These are phyloP conservation scores for Schizosaccharomyces osmophilus DNA, from an alignment of 805 yeast genomes.

Conservation along the genomic window DNA sequence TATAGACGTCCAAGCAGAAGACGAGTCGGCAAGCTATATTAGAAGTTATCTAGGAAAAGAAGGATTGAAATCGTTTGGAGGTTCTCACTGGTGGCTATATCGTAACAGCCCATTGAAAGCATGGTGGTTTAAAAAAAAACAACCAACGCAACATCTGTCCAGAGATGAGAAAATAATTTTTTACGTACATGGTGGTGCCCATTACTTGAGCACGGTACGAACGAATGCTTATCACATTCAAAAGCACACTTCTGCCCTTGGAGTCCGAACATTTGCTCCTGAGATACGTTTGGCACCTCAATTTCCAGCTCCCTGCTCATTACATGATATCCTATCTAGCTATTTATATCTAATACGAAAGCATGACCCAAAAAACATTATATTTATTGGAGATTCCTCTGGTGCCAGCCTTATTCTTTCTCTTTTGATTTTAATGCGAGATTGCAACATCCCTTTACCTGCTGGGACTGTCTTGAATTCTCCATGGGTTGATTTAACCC, in stretches of 20 bases:
- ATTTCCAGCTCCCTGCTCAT: neutral
- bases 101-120: neutral
- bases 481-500: slow-evolving; percentile 8
- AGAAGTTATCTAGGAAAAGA: neutral
- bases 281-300: neutral
- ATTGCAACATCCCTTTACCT: slow-evolving; percentile 6
- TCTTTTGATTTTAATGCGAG: slow-evolving; percentile 3
- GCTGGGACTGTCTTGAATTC: slow-evolving; percentile 7
- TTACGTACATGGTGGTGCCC: slow-evolving; percentile 10
- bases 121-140: neutral
- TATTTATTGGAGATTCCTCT: slow-evolving; percentile 8
- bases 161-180: neutral
- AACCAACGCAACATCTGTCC: neutral
- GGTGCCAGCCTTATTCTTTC: slow-evolving; percentile 6
- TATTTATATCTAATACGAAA: neutral
- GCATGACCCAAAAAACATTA: neutral
- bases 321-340: neutral
- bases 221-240: slow-evolving; percentile 3
- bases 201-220: slow-evolving; percentile 7
- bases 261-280: neutral
- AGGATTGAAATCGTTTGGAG: neutral
- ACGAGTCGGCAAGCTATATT: neutral
- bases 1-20: neutral
- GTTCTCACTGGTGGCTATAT: neutral
- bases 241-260: neutral